Evolutionary conservation across 192 early-diverging fungal species (phyloP), one percentile per base, ranked within the genome.

Genomic region (Backusella sp.): DNA sequence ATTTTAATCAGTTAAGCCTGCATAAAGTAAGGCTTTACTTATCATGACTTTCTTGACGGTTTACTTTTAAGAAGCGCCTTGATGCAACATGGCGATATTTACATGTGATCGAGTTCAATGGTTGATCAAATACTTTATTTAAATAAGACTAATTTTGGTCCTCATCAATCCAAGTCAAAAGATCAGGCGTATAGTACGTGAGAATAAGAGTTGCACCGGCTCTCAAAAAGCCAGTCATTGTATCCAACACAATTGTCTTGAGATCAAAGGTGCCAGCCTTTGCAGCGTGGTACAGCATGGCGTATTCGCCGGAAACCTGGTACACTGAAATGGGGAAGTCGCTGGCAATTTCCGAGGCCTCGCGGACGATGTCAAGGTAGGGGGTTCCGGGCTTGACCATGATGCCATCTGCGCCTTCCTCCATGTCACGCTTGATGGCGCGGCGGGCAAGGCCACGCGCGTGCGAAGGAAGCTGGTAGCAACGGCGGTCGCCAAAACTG

Each of bases 361-460:
- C 97, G 23, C 96, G 88, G 9, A 99, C 86, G 76, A 99, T 92
- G 77, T 99, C 98, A 56, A 99, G 84, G 83, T 99, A 99, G 53
- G 96, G 96, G 70, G 87, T 88, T 15, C 93, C 97, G 6, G 98
- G 98, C 87, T 99, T 99, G 79, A 99, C 95, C 94, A 99, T 98
- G 35, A 99, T 87, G 11, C 96, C 91, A 82, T 99, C 98, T 30
- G 98, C 98, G 23, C 98, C 98, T 80, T 99, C 98, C 34, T 80
- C 86, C 72, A 94, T 90, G 82, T 99, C 97, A 39, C 96, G 92
- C 42, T 89, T 82, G 37, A 96, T 83, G 6, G 98, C 98, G 23
- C 98, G 90, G 53, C 95, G 90, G 3, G 96, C 98, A 44, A 99
- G 84, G 8, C 96, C 96, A 37, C 98, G 92, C 15, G 96, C 90